Evolutionary conservation across 352 stramenopile genomes (phyloP).

Genomic region (Phytopythium boreale): DNA sequence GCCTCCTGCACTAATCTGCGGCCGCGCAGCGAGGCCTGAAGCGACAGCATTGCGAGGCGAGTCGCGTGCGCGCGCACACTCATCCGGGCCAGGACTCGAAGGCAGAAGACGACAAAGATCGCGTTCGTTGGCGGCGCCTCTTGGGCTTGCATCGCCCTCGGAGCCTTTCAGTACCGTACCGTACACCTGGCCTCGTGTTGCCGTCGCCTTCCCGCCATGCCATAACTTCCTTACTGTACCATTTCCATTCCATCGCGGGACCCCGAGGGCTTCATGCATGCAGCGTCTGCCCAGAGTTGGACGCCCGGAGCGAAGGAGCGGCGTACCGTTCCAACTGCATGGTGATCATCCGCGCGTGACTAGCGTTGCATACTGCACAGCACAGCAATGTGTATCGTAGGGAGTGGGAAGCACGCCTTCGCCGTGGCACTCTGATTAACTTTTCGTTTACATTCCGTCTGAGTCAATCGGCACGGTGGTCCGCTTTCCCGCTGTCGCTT

Average conservation of each 20-base stretch:
- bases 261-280: too few species aligned
- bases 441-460: background rate
- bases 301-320: too few species aligned
- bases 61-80: background rate
- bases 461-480: background rate
- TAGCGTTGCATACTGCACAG: background rate
- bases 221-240: too few species aligned
- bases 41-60: background rate
- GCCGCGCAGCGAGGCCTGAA: background rate
- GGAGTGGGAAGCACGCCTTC: background rate
- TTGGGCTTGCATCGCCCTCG: too few species aligned
- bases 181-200: too few species aligned
- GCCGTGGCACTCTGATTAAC: background rate
- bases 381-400: background rate
- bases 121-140: background rate
- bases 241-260: too few species aligned
- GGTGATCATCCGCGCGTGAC: too few species aligned
- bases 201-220: too few species aligned
- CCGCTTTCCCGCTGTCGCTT: background rate
- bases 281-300: too few species aligned
- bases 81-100: background rate
- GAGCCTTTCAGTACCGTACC: too few species aligned
- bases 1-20: background rate
- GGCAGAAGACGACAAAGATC: background rate
- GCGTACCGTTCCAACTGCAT: too few species aligned